These are phyloP conservation scores for Botrytis porri DNA, from an alignment of 2,329 filamentous ascomycete genomes.

Conservation along the genomic window DNA sequence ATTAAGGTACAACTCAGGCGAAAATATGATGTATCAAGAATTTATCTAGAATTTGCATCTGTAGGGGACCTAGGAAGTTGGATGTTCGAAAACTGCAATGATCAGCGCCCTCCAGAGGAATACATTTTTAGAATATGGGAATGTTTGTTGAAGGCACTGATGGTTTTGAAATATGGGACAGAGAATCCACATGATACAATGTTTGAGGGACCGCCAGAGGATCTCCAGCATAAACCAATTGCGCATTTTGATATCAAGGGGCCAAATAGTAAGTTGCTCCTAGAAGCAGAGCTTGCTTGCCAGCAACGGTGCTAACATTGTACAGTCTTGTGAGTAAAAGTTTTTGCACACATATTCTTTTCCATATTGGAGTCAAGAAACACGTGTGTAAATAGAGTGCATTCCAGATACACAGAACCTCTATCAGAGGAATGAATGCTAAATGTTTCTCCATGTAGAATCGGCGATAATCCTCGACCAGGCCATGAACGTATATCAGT, in stretches of 20 bases:
- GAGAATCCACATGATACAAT: not conserved
- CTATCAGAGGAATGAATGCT: not conserved
- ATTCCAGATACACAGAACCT: not conserved
- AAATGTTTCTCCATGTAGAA: not conserved
- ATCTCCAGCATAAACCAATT: not conserved
- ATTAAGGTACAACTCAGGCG: not conserved
- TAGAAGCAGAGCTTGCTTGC: not conserved
- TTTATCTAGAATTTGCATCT: slow-evolving; percentile 14
- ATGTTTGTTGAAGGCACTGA: slow-evolving; percentile 9
- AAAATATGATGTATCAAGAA: not conserved
- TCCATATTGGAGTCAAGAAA: not conserved
- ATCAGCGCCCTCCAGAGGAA: not conserved
- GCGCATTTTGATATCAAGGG: slow-evolving; percentile 11
- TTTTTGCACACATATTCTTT: not conserved
- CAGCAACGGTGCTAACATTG: not conserved
- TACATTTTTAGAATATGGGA: slow-evolving; percentile 9
- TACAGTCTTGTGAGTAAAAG: slow-evolving; percentile 6
- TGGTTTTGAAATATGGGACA: slow-evolving; percentile 9
- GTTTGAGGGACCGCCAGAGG: not conserved
- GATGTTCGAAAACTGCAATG: not conserved
- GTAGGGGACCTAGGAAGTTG: not conserved
- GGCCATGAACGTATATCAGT: slow-evolving; percentile 1
- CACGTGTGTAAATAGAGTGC: not conserved
- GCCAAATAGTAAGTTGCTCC: not conserved
- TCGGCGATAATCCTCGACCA: not conserved